Percentiles rank a stretch among this genome's conserved stretches.
phyloP scores from a whole-genome alignment of 2,329 filamentous ascomycete genomes.

The Talaromyces albobiverticillius region DNA sequence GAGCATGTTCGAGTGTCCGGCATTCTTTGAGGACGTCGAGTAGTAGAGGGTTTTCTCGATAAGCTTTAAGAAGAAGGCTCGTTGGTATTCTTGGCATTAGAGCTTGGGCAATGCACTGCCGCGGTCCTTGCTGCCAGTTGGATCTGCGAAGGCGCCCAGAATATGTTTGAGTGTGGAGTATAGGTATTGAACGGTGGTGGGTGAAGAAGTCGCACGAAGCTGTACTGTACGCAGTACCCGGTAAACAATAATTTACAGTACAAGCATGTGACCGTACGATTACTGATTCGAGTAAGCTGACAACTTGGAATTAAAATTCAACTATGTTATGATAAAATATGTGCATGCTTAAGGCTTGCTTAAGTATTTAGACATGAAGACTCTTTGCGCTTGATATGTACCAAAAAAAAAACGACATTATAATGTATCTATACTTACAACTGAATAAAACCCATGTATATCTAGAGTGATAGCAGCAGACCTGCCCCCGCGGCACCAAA shows the following conservation, averaged over 20 bases:
- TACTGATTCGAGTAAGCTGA: too few relatives aligned
- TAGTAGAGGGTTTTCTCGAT: constrained; percentile 34
- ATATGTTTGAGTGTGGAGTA: neutral
- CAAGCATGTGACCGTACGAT: too few relatives aligned
- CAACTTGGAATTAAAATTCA: too few relatives aligned
- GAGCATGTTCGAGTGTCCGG: constrained; percentile 42
- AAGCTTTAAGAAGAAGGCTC: constrained; percentile 34
- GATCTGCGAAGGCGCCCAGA: neutral
- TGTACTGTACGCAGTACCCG: too few relatives aligned
- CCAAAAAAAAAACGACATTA: neutral
- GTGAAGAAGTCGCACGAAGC: too few relatives aligned
- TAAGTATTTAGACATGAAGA: neutral
- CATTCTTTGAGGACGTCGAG: constrained; percentile 43
- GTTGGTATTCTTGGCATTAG: constrained; percentile 44
- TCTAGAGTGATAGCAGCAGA: constrained; percentile 4
- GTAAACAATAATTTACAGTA: too few relatives aligned
- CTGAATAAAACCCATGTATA: neutral
- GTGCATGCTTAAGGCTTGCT: too few relatives aligned
- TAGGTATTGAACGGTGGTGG: too few relatives aligned
- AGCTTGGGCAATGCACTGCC: neutral
- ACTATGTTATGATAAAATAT: too few relatives aligned
- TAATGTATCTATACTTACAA: neutral
- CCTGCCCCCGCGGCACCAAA: constrained; percentile 6
- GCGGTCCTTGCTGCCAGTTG: neutral
- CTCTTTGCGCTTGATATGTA: neutral